Evolutionary conservation across 228 moss, liverwort and hornwort genomes (phyloP).

Genomic region (Sphagnum magellanicum): DNA sequence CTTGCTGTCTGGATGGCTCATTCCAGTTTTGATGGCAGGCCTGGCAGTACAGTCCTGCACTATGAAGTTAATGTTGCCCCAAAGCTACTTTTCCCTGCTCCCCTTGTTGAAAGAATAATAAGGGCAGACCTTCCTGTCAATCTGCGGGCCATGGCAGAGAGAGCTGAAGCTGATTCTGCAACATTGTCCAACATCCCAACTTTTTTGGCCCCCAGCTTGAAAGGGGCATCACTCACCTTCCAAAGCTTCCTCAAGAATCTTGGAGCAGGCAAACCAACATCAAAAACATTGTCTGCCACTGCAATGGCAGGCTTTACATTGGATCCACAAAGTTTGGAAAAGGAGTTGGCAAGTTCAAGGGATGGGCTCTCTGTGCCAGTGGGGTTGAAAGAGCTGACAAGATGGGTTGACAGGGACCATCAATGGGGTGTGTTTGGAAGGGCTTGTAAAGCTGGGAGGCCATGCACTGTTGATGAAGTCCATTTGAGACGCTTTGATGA

Average conservation of each 20-base stretch:
- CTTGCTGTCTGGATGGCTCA: background rate
- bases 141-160: constrained; percentile 72
- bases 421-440: constrained; percentile 30
- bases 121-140: constrained; percentile 78
- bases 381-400: constrained; percentile 29
- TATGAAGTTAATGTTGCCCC: constrained; percentile 92
- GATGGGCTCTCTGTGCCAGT: constrained; percentile 21
- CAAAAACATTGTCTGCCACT: background rate
- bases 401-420: constrained; percentile 26
- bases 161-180: constrained; percentile 51
- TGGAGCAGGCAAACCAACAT: constrained; percentile 1
- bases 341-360: constrained; percentile 4
- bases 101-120: constrained; percentile 86
- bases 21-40: constrained; percentile 30
- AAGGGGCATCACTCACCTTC: background rate
- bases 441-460: constrained; percentile 52
- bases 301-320: constrained; percentile 1
- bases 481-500: constrained; percentile 94
- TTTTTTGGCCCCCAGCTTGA: constrained; percentile 9
- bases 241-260: background rate
- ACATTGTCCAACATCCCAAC: constrained; percentile 16
- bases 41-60: constrained; percentile 50
- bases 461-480: constrained; percentile 86
- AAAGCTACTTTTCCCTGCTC: constrained; percentile 80
- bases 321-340: background rate